Base-by-base conservation (phyloP, 2,329 filamentous ascomycete species). In the Akanthomyces lecanii region DNA sequence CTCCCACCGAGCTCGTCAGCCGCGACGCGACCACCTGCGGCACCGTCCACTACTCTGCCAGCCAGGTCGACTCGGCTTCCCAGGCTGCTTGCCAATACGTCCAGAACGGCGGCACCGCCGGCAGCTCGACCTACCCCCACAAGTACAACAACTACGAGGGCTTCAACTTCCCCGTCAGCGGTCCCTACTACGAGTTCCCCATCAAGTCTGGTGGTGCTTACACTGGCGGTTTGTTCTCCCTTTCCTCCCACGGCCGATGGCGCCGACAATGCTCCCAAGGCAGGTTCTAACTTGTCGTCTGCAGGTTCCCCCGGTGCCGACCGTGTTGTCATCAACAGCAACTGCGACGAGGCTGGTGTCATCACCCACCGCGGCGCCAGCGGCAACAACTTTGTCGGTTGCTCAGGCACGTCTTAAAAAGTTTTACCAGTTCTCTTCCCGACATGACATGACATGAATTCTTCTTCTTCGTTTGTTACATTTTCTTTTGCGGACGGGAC, bases 301-400 rank as follows among this genome's bases (percentile, higher is more conserved):
- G 6, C 59, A 82, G 85, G 85, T 23, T 82, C 80, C 2, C 86
- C 86, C 1, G 86, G 86, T 50, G 75, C 86, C 23, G 86, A 89
- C 70, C 82, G 86, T 54, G 83, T 88, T 60, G 73, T 89, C 38
- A 84, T 88, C 74, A 87, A 84, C 71, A 77, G 71, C 0, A 65
- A 75, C 12, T 80, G 85, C 66, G 66, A 79, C 63, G 77, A 81
- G 42, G 86, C 84, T n/a, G 86, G 85, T 47, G 76, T 80, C 50
- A 87, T 89, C 65, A 89, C 87, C 1, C 87, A 89, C 69, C 85
- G 82, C 47, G 86, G 86, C 44, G 86, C 86, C 23, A 83, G 79
- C 64, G 83, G 83, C 14, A 84, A 88, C 70, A 76, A 81, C 72
- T 89, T 89, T 73, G 84, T 88, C 60, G 79, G 76, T 18, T 88